Percentiles rank a stretch among this genome's conserved stretches.
These are phyloP conservation scores for Cutaneotrichosporon arboriforme DNA, from an alignment of 1,284 basidiomycete genomes.

Conservation along the genomic window DNA sequence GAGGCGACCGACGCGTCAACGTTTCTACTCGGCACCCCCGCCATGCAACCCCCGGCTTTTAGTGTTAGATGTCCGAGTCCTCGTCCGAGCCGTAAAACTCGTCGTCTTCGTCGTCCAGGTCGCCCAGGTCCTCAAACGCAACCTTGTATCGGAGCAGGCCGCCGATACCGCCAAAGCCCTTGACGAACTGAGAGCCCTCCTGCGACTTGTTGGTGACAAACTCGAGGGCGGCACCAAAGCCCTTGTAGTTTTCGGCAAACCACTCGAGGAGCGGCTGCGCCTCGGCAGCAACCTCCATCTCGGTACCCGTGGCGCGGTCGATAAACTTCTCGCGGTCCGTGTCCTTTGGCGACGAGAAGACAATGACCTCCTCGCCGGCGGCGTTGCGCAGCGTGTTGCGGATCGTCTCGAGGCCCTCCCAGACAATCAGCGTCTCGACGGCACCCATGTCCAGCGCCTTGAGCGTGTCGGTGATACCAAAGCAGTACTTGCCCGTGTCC, in stretches of 20 bases:
- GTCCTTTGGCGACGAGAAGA: conserved; percentile 67
- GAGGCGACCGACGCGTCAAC: too few species aligned
- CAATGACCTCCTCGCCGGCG: conserved; percentile 71
- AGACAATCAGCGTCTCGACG: conserved; percentile 95
- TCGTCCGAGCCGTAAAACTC: conserved; percentile 50
- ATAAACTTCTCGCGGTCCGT: conserved; percentile 89
- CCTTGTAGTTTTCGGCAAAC: conserved; percentile 98
- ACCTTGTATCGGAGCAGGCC: conserved; percentile 91
- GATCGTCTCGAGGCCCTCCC: conserved; percentile 90
- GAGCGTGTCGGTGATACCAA: conserved; percentile 94
- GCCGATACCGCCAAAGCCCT: conserved; percentile 97
- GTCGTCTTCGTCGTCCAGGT: conserved; percentile 57
- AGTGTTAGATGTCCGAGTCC: conserved; percentile 30
- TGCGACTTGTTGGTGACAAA: conserved; percentile 65
- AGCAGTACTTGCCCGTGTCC: conserved; percentile 96
- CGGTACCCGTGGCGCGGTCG: conserved; percentile 87
- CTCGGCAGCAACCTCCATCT: conserved; percentile 86
- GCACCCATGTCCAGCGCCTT: conserved; percentile 95
- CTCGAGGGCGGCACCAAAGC: conserved; percentile 92
- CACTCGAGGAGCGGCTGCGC: conserved; percentile 86
- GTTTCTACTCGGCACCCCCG: too few species aligned
- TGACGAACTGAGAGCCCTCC: conserved; percentile 97
- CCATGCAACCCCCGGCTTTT: too few species aligned
- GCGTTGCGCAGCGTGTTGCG: conserved; percentile 83
- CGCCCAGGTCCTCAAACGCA: conserved; percentile 73